Evolutionary conservation across 139 green algal species (phyloP).

Genomic region (Eudorina sp.): DNA sequence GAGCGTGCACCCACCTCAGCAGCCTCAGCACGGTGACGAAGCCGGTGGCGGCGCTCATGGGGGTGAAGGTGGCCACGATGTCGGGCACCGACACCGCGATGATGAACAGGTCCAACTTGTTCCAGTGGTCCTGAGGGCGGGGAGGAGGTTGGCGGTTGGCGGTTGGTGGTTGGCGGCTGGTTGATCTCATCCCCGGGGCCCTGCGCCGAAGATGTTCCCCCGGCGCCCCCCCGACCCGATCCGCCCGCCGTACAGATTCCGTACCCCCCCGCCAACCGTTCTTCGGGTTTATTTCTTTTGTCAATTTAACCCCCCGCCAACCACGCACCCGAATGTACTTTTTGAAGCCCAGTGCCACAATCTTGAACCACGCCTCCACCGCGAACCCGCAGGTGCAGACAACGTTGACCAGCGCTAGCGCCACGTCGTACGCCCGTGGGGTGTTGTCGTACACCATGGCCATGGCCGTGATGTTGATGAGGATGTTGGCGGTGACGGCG

Average conservation of each 20-base stretch:
- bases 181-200: too few relatives aligned
- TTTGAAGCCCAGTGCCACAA: conserved; percentile 49
- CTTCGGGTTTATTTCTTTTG: too few relatives aligned
- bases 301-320: too few relatives aligned
- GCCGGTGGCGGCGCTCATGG: conserved; percentile 12
- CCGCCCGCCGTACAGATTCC: too few relatives aligned
- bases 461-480: conserved; percentile 72
- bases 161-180: too few relatives aligned
- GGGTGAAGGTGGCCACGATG: conserved; percentile 39
- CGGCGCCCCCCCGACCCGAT: too few relatives aligned
- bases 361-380: conserved; percentile 65
- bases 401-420: conserved; percentile 61
- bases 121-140: conserved; percentile 54
- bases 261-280: too few relatives aligned
- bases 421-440: conserved; percentile 47
- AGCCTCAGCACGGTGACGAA: conserved; percentile 47
- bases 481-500: conserved; percentile 66
- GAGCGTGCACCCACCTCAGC: conserved; percentile 21
- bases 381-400: conserved; percentile 67
- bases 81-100: conserved; percentile 61
- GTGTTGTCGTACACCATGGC: conserved; percentile 8
- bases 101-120: conserved; percentile 72
- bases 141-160: conserved; percentile 66
- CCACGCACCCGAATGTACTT: conserved; percentile 63
- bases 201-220: too few relatives aligned